These are phyloP conservation scores for Puccinia coronata DNA, from an alignment of 1,284 basidiomycete species.

Conservation along the genomic window DNA sequence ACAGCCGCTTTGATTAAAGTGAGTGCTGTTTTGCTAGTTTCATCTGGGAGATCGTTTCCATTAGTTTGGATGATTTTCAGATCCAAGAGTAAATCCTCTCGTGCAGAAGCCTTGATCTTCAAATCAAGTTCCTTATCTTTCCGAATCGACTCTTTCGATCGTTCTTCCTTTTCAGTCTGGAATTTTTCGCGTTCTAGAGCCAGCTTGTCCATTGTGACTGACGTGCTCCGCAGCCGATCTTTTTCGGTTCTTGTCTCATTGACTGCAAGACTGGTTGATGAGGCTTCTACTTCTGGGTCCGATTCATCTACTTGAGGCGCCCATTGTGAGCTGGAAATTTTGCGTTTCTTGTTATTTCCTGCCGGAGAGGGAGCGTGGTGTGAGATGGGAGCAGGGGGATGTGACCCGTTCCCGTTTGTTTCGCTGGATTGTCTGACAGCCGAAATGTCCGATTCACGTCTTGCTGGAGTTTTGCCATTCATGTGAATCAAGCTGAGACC, in stretches of 20 bases:
- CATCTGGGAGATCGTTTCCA: neutral
- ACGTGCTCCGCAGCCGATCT: neutral
- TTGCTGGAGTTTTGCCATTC: neutral
- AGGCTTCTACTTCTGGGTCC: slow-evolving; percentile 15
- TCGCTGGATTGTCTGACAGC: neutral
- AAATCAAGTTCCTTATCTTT: slow-evolving; percentile 32
- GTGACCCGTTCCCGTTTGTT: neutral
- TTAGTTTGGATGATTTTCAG: slow-evolving; percentile 24
- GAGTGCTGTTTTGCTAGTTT: slow-evolving; percentile 21
- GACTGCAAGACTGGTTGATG: neutral
- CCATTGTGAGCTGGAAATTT: neutral
- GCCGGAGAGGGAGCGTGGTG: neutral
- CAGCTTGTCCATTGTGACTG: neutral
- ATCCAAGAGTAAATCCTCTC: slow-evolving; percentile 12
- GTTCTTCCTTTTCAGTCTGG: slow-evolving; percentile 18
- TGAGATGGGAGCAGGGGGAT: neutral
- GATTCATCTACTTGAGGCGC: neutral
- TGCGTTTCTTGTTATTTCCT: slow-evolving; percentile 4
- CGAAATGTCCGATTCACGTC: slow-evolving; percentile 10
- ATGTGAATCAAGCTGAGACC: neutral
- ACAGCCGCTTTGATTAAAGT: slow-evolving; percentile 6
- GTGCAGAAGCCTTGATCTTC: slow-evolving; percentile 20
- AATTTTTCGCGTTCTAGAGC: slow-evolving; percentile 28
- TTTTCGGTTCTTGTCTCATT: slow-evolving; percentile 3
- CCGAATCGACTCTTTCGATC: slow-evolving; percentile 8